These are phyloP conservation scores for Avena insularis DNA, from an alignment of 176 grass and related monocot species.

Conservation along the genomic window DNA sequence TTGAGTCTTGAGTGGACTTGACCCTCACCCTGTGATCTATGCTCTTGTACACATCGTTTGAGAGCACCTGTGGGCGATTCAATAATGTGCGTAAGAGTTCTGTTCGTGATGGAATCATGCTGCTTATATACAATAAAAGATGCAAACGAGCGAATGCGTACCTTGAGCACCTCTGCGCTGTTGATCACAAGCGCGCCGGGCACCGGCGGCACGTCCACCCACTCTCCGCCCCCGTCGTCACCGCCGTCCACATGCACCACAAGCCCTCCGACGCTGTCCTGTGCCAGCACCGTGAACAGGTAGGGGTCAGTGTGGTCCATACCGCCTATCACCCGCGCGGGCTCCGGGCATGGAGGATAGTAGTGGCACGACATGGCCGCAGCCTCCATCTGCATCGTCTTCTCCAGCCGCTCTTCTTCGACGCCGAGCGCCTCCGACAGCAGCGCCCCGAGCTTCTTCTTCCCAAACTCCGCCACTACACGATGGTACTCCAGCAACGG, in stretches of 20 bases:
- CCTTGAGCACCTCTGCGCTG: conserved; percentile 54
- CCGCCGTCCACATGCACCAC: conserved; percentile 20
- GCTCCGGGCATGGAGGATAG: conserved; percentile 62
- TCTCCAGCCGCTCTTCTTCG: conserved; percentile 26
- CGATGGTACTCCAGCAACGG: conserved; percentile 44
- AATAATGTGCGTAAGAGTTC: not conserved
- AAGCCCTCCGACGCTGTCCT: conserved; percentile 36
- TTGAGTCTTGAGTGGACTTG: conserved; percentile 46
- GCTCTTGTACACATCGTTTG: conserved; percentile 50
- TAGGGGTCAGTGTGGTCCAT: conserved; percentile 54
- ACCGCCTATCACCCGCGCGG: conserved; percentile 25
- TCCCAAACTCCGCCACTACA: conserved; percentile 8
- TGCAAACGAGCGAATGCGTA: not conserved
- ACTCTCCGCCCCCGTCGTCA: not conserved
- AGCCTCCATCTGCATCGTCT: conserved; percentile 41
- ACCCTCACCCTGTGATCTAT: conserved; percentile 53
- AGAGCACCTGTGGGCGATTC: conserved; percentile 36
- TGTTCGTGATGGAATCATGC: not conserved
- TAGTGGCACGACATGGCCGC: conserved; percentile 54
- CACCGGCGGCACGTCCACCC: conserved; percentile 50
- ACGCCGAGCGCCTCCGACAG: conserved; percentile 57
- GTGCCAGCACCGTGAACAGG: conserved; percentile 46
- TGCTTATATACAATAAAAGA: not conserved
- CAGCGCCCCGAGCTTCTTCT: conserved; percentile 33
- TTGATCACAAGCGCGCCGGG: conserved; percentile 50